Conservation (phyloP, 2,329 filamentous ascomycete species). For the Phoma sp. region DNA sequence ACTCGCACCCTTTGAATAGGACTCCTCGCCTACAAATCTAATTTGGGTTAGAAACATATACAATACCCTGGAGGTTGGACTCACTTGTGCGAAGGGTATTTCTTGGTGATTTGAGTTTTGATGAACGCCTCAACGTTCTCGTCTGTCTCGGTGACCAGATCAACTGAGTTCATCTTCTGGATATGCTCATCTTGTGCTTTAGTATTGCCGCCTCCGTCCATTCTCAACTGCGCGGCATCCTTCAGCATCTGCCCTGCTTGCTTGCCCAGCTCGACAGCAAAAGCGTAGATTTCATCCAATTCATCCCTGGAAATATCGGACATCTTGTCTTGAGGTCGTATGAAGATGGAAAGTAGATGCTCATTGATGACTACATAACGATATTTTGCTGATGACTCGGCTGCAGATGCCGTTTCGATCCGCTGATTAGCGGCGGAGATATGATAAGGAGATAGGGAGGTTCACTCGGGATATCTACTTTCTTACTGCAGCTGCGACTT, state of each 20-base stretch:
- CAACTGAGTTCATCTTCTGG: conserved; percentile 78
- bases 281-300: conserved; percentile 70
- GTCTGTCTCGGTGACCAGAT: conserved; percentile 79
- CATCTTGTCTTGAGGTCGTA: conserved; percentile 23
- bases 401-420: conserved; percentile 14
- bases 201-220: conserved; percentile 46
- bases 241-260: conserved; percentile 72
- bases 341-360: background rate
- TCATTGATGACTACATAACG: conserved; percentile 8
- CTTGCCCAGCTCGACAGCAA: conserved; percentile 73
- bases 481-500: background rate
- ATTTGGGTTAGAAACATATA: background rate
- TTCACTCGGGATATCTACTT: background rate
- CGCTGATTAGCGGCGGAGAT: conserved; percentile 17
- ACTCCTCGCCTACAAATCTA: conserved; percentile 79
- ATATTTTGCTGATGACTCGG: conserved; percentile 13
- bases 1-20: conserved; percentile 71
- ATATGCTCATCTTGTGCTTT: conserved; percentile 50
- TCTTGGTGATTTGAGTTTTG: conserved; percentile 61
- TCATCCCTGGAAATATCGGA: conserved; percentile 49
- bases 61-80: conserved; percentile 30
- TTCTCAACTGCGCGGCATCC: conserved; percentile 65
- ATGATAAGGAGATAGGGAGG: conserved; percentile 11
- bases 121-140: conserved; percentile 77
- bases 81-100: conserved; percentile 71